These are phyloP conservation scores for Tulasnella sp. DNA, from an alignment of 768 basidiomycete species.

Conservation along the genomic window DNA sequence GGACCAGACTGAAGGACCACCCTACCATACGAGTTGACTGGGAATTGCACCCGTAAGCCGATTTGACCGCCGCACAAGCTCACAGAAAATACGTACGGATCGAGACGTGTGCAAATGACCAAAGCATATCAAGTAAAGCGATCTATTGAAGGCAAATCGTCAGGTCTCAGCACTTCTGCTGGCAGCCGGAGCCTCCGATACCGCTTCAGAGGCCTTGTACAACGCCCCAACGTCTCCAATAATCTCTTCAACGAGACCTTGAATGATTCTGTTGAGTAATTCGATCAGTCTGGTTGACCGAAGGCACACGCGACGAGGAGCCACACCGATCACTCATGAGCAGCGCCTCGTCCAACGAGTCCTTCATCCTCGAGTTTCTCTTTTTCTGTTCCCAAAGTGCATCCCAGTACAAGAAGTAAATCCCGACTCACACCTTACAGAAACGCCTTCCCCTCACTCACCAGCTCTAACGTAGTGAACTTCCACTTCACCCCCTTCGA, in stretches of 20 bases:
- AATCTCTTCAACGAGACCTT: conserved; percentile 61
- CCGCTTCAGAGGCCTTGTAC: conserved; percentile 86
- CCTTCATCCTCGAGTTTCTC: conserved; percentile 78
- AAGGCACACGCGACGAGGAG: not conserved
- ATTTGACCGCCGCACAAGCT: not conserved
- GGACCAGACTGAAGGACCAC: not conserved
- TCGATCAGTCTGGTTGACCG: not conserved
- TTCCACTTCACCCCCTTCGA: conserved; percentile 58
- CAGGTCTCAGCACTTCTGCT: not conserved
- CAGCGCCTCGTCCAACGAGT: conserved; percentile 81
- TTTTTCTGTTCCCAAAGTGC: conserved; percentile 46
- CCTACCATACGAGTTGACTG: conserved; percentile 40
- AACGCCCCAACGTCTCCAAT: conserved; percentile 63
- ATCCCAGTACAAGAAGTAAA: no score
- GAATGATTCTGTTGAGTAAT: conserved; percentile 48
- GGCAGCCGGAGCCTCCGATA: conserved; percentile 24
- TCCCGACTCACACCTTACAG: no score
- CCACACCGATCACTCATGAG: conserved; percentile 67
- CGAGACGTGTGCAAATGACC: conserved; percentile 75
- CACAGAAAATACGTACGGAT: conserved; percentile 43
- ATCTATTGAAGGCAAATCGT: conserved; percentile 36
- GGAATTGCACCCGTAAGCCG: conserved; percentile 13
- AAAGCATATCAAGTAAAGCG: conserved; percentile 79
- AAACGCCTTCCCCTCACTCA: conserved; percentile 25
- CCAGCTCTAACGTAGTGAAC: conserved; percentile 75